phyloP scores from a whole-genome alignment of 768 basidiomycete genomes.

The Lentinus brumalis region DNA sequence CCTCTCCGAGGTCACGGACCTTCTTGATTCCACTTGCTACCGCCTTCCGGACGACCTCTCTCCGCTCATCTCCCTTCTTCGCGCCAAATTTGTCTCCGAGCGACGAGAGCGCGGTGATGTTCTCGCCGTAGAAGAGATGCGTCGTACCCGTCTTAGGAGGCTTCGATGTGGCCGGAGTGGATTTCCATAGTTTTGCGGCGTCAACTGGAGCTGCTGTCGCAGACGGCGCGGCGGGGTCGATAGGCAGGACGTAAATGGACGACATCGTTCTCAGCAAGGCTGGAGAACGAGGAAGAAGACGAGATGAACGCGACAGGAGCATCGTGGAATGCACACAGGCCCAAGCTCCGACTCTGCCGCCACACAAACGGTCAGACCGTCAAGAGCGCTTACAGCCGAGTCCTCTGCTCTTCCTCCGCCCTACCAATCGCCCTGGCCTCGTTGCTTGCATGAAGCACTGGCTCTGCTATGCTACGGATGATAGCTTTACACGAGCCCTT shows the following conservation, averaged over 20 bases:
- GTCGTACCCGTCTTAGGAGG: constrained; percentile 63
- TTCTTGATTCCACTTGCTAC: constrained; percentile 75
- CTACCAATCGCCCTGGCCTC: too few relatives aligned
- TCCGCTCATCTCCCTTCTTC: constrained; percentile 38
- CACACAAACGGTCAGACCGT: too few relatives aligned
- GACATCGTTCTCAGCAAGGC: constrained; percentile 9
- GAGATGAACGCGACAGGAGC: neutral
- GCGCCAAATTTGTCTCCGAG: constrained; percentile 22
- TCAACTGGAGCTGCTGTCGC: constrained; percentile 40
- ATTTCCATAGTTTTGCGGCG: constrained; percentile 53
- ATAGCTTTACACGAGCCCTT: too few relatives aligned
- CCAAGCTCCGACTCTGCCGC: too few relatives aligned
- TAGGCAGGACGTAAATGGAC: constrained; percentile 46
- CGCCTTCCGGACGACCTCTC: constrained; percentile 71
- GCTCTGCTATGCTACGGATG: too few relatives aligned
- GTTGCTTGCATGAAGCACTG: too few relatives aligned
- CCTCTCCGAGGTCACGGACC: constrained; percentile 59
- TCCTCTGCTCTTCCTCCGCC: too few relatives aligned
- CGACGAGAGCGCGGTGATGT: constrained; percentile 28
- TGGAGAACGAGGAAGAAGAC: constrained; percentile 5
- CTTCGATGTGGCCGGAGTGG: constrained; percentile 42
- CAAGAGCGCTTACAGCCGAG: too few relatives aligned
- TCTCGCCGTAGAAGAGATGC: constrained; percentile 56
- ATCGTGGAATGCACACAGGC: neutral
- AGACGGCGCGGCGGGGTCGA: constrained; percentile 47